phyloP scores from a whole-genome alignment of 768 basidiomycete species.

The Xanthoconium stramineum region DNA sequence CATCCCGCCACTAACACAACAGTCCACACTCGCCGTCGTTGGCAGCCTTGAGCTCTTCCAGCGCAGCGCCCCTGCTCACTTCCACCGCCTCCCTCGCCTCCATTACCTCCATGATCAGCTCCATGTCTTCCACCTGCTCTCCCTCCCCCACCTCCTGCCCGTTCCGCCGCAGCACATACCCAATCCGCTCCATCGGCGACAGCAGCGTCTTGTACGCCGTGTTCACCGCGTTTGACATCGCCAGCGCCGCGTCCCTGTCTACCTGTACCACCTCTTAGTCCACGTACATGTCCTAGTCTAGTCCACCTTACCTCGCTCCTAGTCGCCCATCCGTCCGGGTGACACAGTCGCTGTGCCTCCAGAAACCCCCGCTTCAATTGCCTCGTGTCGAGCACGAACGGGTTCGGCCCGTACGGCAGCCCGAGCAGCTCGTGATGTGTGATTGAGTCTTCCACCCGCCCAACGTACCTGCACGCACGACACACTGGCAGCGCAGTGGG shows the following conservation, averaged over 20 bases:
- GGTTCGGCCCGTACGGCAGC: constrained; percentile 58
- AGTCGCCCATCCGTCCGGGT: constrained; percentile 84
- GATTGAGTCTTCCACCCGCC: constrained; percentile 49
- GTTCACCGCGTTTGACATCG: constrained; percentile 72
- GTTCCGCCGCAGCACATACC: constrained; percentile 73
- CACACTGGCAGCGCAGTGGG: constrained; percentile 74
- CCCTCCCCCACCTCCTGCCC: constrained; percentile 58
- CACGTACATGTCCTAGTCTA: constrained; percentile 1
- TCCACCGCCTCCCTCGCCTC: constrained; percentile 77
- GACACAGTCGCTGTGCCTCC: constrained; percentile 69
- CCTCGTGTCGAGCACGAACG: constrained; percentile 63
- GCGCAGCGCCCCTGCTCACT: constrained; percentile 43
- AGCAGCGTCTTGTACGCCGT: constrained; percentile 74
- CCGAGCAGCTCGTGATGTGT: constrained; percentile 70
- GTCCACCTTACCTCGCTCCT: constrained; percentile 50
- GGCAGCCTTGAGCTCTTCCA: constrained; percentile 47
- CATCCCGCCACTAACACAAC: not conserved
- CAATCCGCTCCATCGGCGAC: constrained; percentile 71
- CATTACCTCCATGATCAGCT: constrained; percentile 74
- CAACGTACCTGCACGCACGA: constrained; percentile 65
- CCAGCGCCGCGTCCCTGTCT: constrained; percentile 22
- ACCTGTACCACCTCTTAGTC: constrained; percentile 18
- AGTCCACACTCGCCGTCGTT: constrained; percentile 50
- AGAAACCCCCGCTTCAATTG: constrained; percentile 66
- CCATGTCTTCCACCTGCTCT: constrained; percentile 69